Evolutionary conservation across 1,139 yeast species (phyloP), one percentile per base, ranked within the genome.

Genomic region (Kurtzmaniella quercitrusa): DNA sequence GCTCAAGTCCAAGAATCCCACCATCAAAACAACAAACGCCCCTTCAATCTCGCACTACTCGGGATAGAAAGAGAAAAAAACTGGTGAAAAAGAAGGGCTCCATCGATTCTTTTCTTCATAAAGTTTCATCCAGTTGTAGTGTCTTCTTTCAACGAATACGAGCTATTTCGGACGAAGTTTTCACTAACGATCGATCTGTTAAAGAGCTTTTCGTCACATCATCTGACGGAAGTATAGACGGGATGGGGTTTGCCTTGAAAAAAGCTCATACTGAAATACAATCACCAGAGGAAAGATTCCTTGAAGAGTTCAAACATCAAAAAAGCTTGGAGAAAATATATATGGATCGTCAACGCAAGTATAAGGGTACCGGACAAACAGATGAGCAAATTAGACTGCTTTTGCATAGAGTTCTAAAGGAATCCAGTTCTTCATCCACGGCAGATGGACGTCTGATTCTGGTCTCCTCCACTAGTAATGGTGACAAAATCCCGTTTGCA

Each of bases 131-230:
- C 34, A 72, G 66, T 57, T 66, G 68, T 57, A 60, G 56, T 51
- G 48, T 59, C 15, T 59, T 75, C 41, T 41, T 71, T 28, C 51
- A 56, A 14, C 60, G 62, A 40, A 42, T 76, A 33, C 63, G 64
- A 42, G 54, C 66, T 9, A 47, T 76, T 2, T 66, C 78, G 2
- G 77, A 74, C 50, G 74, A 68, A 34, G 69, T 67, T 8, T 63
- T 73, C 41, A 57, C 60, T 17, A 62, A 68, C 15, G 74, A 73
- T 54, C 76, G 70, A 47, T 56, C 60, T 1, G 60, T 71, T 1
- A 71, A 65, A 17, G 76, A 72, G 35, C 54, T 76, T 12, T 77
- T 77, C 50, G 65, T 61, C 16, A 67, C 65, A 26, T 54, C 61
- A 20, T 74, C 68, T 43, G 51, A 55, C 33, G 68, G 61, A 42